A percentile compares a stretch with the other conserved stretches of the same genome.
phyloP scores from a whole-genome alignment of 441 rosid genomes.

The Populus hybrid region DNA sequence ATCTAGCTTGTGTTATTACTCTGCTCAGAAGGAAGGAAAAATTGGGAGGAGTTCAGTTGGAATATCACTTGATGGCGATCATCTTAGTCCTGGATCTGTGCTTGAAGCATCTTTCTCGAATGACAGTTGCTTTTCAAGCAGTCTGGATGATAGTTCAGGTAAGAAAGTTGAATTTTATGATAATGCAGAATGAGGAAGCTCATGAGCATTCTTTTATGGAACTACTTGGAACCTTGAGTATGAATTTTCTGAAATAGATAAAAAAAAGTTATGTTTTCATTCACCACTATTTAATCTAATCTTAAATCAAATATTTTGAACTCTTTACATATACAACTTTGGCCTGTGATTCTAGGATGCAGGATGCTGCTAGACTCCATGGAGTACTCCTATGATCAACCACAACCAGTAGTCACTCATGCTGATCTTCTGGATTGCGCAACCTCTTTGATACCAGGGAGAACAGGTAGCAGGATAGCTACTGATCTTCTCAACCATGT shows the following conservation, averaged over 20 bases:
- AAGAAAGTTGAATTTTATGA: slow-evolving; percentile 8
- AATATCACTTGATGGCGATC: slow-evolving; percentile 38
- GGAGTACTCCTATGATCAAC: slow-evolving; percentile 33
- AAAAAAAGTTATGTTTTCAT: not conserved
- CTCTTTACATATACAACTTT: not conserved
- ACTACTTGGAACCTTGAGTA: not conserved
- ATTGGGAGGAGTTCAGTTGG: slow-evolving; percentile 29
- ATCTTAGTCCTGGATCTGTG: slow-evolving; percentile 85
- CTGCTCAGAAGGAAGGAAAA: slow-evolving; percentile 44
- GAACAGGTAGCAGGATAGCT: slow-evolving; percentile 20
- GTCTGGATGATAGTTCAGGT: slow-evolving; percentile 73
- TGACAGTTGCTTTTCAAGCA: slow-evolving; percentile 74
- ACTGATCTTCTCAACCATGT: slow-evolving; percentile 44
- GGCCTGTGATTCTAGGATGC: slow-evolving; percentile 38
- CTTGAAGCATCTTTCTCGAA: slow-evolving; percentile 82
- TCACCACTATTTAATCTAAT: not conserved
- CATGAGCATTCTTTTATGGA: not conserved
- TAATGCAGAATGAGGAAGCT: not conserved
- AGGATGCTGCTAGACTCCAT: slow-evolving; percentile 38
- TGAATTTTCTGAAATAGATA: not conserved
- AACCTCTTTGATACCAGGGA: slow-evolving; percentile 32
- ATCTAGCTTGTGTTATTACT: slow-evolving; percentile 19
- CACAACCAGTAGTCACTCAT: slow-evolving; percentile 27
- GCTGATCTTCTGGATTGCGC: slow-evolving; percentile 54
- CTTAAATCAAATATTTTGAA: not conserved